Evolutionary conservation across 306 rosid genomes (phyloP).

Genomic region (Psophocarpus tetragonolobus): DNA sequence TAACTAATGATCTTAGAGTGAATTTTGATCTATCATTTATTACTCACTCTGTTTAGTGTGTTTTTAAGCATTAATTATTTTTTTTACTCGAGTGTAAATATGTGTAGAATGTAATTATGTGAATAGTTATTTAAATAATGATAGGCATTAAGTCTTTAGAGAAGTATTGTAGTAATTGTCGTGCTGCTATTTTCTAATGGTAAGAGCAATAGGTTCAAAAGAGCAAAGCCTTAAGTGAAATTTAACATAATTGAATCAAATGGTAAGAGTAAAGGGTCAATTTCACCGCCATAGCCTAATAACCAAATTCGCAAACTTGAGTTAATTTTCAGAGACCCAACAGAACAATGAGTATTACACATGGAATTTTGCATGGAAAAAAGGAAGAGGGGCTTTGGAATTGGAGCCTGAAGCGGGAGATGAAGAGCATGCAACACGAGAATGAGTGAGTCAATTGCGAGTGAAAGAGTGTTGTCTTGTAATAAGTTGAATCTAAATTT

Average conservation of each 20-base stretch:
- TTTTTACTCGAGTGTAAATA: conserved; percentile 15
- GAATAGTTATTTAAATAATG: background rate
- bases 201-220: no score
- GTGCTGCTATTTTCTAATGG: background rate
- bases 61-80: background rate
- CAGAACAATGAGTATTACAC: background rate
- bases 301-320: background rate
- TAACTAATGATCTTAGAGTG: conserved; percentile 7
- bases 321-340: background rate
- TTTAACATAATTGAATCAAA: conserved; percentile 18
- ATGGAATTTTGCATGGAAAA: conserved; percentile 1
- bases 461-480: no score
- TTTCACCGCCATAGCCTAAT: conserved; percentile 22
- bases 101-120: background rate
- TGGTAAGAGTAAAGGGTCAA: conserved; percentile 10
- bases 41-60: background rate
- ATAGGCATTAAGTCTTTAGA: background rate
- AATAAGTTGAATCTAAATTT: no score
- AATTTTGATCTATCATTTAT: conserved; percentile 1
- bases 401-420: conserved; percentile 32
- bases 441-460: conserved; percentile 27
- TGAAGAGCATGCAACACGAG: background rate
- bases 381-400: background rate
- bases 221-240: conserved; percentile 2
- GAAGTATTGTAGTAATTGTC: background rate